Evolutionary conservation across 768 basidiomycete genomes (phyloP), one percentile per base, ranked within the genome.

Genomic region (Sarcomyxa edulis): DNA sequence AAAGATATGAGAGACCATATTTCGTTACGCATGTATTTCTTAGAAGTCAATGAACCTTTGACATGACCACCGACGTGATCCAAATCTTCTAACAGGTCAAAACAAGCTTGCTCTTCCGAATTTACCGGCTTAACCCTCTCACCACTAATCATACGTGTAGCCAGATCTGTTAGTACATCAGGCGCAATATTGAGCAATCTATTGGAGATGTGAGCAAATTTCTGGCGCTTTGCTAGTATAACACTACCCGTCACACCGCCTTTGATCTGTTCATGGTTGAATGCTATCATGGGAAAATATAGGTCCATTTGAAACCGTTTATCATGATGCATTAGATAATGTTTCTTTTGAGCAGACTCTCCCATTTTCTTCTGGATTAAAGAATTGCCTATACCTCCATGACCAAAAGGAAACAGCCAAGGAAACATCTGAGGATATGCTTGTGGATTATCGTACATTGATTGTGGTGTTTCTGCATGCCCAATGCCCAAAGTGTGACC

Each of bases 191-290:
- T 37, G 2, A 54, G 29, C 0, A 58, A 21, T 7, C 42, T 29
- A 3, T 48, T 37, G 1, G 44, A 36, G 7, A 55, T 44, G 10
- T 41, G 27, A 18, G 33, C 15, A 37, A 53, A 56, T 32, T 52
- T 47, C 3, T 34, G 18, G 8, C 37, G 42, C 9, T 49, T 44
- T 10, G 46, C 39, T 7, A 54, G 28, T 18, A 28, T 27, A 42
- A 38, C 3, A 21, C 30, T 26, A 54, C 53, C 56, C 0, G 39
- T 49, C 0, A 53, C 45, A 3, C 55, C 48, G 1, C 37, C 40
- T 30, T 57, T 61, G 4, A 71, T 53, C 30, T 69, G 70, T 18
- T 58, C 44, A 34, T 71, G 64, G 33, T 60, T 69, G 35, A 69
- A 70, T 0, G 55, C 58, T 10, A 68, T 44, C n/a, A 70, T 56